phyloP scores from a whole-genome alignment of 495 filamentous ascomycete genomes.

The Penicillium samsonianum region DNA sequence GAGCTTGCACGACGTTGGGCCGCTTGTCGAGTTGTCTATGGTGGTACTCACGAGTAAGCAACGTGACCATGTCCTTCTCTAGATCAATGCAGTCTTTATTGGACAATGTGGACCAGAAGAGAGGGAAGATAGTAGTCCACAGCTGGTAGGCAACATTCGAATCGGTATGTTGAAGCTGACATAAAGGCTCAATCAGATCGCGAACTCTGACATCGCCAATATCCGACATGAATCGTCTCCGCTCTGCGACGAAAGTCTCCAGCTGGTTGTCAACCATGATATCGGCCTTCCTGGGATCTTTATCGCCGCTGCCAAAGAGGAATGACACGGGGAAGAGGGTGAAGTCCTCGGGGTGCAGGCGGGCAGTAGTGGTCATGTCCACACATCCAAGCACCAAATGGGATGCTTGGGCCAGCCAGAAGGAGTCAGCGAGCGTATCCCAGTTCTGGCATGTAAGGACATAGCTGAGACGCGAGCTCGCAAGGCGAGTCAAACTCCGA shows the following conservation, averaged over 20 bases:
- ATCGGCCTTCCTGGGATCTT: slow-evolving; percentile 70
- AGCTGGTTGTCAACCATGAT: slow-evolving; percentile 78
- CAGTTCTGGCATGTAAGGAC: slow-evolving; percentile 93
- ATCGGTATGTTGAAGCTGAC: slow-evolving; percentile 93
- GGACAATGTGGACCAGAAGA: slow-evolving; percentile 86
- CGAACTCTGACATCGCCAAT: slow-evolving; percentile 79
- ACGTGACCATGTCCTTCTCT: slow-evolving; percentile 79
- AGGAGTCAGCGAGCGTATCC: slow-evolving; percentile 91
- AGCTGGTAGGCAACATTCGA: slow-evolving; percentile 74
- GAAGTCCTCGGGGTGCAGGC: slow-evolving; percentile 82
- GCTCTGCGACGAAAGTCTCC: slow-evolving; percentile 74
- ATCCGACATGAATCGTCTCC: slow-evolving; percentile 78
- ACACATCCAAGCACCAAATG: slow-evolving; percentile 88
- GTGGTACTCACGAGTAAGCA: slow-evolving; percentile 95
- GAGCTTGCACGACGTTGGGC: slow-evolving; percentile 89
- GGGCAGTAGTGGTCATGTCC: slow-evolving; percentile 74
- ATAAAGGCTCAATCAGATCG: slow-evolving; percentile 86
- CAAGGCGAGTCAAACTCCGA: slow-evolving; percentile 80
- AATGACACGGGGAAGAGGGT: slow-evolving; percentile 68
- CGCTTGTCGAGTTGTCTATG: slow-evolving; percentile 88
- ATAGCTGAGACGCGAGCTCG: slow-evolving; percentile 82
- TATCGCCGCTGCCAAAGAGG: slow-evolving; percentile 61
- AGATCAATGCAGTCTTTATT: slow-evolving; percentile 90
- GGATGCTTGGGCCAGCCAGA: slow-evolving; percentile 92
- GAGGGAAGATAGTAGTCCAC: slow-evolving; percentile 88